A percentile compares a stretch with the other conserved stretches of the same genome.
Evolutionary conservation across 2,329 filamentous ascomycete genomes (phyloP).

Genomic region (Seiridium unicorne): DNA sequence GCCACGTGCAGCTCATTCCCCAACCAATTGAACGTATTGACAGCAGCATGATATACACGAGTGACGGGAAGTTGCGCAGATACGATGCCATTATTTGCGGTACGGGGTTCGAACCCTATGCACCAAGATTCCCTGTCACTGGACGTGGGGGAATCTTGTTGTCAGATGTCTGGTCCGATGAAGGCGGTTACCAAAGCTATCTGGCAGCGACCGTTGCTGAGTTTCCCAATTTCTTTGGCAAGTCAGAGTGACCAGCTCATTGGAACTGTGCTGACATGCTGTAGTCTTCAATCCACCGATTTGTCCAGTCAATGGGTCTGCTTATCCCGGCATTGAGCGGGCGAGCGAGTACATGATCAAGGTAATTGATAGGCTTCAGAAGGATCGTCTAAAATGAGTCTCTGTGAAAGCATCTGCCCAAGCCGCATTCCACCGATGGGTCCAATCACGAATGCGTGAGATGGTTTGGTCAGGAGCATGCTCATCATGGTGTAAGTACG

Average conservation of each 20-base stretch:
- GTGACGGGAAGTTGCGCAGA: neutral
- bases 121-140: neutral
- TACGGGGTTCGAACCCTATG: neutral
- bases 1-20: neutral
- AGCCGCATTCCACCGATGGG: neutral
- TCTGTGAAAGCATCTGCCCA: neutral
- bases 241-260: neutral
- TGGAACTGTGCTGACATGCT: neutral
- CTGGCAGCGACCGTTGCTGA: neutral
- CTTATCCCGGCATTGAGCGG: neutral
- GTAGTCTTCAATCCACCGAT: neutral
- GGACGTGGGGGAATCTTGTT: neutral
- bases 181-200: neutral
- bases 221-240: constrained; percentile 3
- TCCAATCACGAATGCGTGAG: neutral
- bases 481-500: constrained; percentile 1
- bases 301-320: neutral
- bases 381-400: neutral
- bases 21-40: neutral
- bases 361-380: neutral
- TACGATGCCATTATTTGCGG: constrained; percentile 1
- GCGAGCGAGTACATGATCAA: neutral
- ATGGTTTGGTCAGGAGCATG: neutral
- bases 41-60: neutral
- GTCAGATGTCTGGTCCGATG: neutral